Base-by-base conservation (phyloP, 2,329 filamentous ascomycete genomes). In the Calycina herbarum region DNA sequence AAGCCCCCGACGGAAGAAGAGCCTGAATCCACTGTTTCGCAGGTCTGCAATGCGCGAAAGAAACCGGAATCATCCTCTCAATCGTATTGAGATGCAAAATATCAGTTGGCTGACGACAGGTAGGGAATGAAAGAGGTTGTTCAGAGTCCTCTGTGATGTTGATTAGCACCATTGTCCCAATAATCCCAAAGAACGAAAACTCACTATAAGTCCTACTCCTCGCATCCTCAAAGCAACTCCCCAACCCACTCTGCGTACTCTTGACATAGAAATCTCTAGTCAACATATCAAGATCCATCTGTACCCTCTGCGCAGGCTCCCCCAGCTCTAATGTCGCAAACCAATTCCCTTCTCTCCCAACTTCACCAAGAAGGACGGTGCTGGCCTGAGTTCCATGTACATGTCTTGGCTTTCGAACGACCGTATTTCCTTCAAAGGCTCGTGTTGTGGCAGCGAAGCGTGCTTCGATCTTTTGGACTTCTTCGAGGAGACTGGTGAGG, bases 241-340 rank as follows among this genome's bases (percentile, higher is more conserved):
- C 67, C 33, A 64, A 61, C 1, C 59, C 62, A 42, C 71, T 71
- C 11, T 64, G 66, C 2, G 71, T 72, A 24, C 63, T 67, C 15
- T 70, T 54, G 2, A 73, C 45, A 51, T 59, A 66, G 24, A 63
- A 73, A 40, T 73, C 71, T 11, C 61, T 58, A 6, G 70, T 71
- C 56, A 73, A 42, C 69, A 73, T 70, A 48, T 71, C 67, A 1
- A 73, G 61, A 59, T 73, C 70, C 48, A 71, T 67, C 61, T 71
- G 64, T 1, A 73, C 57, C 5, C 66, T 61, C 42, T 71, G 69
- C 10, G 56, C 40, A 3, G 69, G 71, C 2, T 72, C 68, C 24
- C 71, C 71, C 5, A 72, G 64, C 17, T 64, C 61, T 13, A 73
- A 4, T 8, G 29, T 67, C 1, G 66, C 64, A 31, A 67, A 70